Evolutionary conservation across 202 grass and related monocot species (phyloP).

Genomic region (Carex sylvatica): DNA sequence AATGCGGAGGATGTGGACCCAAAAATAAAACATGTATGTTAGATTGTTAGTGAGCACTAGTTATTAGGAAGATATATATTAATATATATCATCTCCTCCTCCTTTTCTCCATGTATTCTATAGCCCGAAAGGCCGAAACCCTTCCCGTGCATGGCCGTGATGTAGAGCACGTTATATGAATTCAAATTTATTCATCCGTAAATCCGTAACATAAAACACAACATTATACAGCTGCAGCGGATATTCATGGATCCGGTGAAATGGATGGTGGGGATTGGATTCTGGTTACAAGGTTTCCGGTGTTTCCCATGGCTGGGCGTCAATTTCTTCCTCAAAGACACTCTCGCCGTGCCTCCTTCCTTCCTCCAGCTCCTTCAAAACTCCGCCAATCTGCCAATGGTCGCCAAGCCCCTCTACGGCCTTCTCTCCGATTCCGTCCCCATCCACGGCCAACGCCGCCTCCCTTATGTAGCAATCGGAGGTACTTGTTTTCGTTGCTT

Average conservation of each 20-base stretch:
- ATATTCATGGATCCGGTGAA: constrained; percentile 29
- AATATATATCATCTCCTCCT: too few relatives aligned
- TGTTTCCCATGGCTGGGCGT: constrained; percentile 86
- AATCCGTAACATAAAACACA: not conserved
- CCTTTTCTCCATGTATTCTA: too few relatives aligned
- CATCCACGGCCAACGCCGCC: constrained; percentile 62
- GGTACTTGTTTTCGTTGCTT: constrained; percentile 31
- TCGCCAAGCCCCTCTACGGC: constrained; percentile 82
- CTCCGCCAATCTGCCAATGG: constrained; percentile 87
- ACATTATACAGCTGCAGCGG: not conserved
- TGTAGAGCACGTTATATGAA: not conserved
- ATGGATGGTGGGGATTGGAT: constrained; percentile 72
- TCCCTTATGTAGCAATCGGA: constrained; percentile 91
- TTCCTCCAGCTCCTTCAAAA: constrained; percentile 90
- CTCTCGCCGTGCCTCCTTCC: constrained; percentile 63
- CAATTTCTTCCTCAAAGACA: constrained; percentile 94
- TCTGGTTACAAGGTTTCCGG: constrained; percentile 95
- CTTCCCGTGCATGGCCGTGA: not conserved
- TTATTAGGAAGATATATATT: too few relatives aligned
- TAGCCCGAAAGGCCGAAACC: too few relatives aligned
- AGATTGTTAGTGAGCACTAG: too few relatives aligned
- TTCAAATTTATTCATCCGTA: not conserved
- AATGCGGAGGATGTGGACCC: too few relatives aligned
- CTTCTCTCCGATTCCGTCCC: constrained; percentile 84
- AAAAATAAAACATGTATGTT: too few relatives aligned